These are phyloP conservation scores for Oryza australiensis DNA, from an alignment of 176 grass and related monocot species.

Conservation along the genomic window DNA sequence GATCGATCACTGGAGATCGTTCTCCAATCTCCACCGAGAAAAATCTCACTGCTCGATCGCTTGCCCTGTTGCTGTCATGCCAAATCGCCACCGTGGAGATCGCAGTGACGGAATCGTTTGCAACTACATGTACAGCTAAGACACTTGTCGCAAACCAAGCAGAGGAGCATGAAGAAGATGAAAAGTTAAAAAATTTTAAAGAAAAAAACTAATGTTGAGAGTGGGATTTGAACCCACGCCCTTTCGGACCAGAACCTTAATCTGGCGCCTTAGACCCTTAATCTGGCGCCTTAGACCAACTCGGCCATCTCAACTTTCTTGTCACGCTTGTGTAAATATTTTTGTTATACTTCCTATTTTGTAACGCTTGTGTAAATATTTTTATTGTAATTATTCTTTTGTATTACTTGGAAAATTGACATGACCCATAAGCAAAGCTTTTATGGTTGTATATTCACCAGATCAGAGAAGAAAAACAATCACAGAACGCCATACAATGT, in stretches of 20 bases:
- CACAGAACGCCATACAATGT: background rate
- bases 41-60: background rate
- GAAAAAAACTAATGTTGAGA: too few relatives aligned
- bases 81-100: background rate
- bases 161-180: too few relatives aligned
- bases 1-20: background rate
- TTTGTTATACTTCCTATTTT: too few relatives aligned
- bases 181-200: too few relatives aligned
- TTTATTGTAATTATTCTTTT: too few relatives aligned
- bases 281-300: slow-evolving; percentile 65
- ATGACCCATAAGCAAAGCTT: too few relatives aligned
- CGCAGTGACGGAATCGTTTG: too few relatives aligned
- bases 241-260: slow-evolving; percentile 74
- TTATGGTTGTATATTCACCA: too few relatives aligned
- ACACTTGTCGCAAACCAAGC: too few relatives aligned
- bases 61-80: background rate
- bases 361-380: too few relatives aligned
- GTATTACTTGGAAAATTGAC: too few relatives aligned
- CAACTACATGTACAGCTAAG: background rate
- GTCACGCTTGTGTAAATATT: too few relatives aligned
- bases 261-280: slow-evolving; percentile 71
- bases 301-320: slow-evolving; percentile 57
- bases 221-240: slow-evolving; percentile 80
- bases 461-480: background rate
- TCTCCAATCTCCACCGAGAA: background rate